Percentiles rank a stretch among this genome's conserved stretches.
phyloP scores from a whole-genome alignment of 2,329 filamentous ascomycete species.

The Cercospora sp. region DNA sequence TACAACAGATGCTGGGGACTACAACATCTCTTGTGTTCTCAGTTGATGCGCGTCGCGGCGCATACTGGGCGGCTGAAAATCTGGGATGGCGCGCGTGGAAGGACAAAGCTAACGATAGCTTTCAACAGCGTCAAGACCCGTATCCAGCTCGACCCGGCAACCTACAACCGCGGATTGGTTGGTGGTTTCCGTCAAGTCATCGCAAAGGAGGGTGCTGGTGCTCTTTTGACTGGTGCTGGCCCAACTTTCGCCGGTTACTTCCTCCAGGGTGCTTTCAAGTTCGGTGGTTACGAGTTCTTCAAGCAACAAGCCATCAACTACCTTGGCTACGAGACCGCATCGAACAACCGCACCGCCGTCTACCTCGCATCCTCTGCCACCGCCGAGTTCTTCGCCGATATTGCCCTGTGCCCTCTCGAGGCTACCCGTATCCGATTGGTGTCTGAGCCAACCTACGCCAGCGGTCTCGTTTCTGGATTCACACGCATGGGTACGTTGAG shows the following conservation, averaged over 20 bases:
- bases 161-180: constrained; percentile 85
- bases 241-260: constrained; percentile 89
- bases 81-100: neutral
- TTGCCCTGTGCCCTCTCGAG: constrained; percentile 88
- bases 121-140: constrained; percentile 81
- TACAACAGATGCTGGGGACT: neutral
- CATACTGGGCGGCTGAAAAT: neutral
- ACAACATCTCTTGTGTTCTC: neutral
- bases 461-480: constrained; percentile 76
- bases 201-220: constrained; percentile 78
- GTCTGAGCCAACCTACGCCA: constrained; percentile 81
- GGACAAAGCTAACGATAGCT: constrained; percentile 24
- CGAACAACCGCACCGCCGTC: constrained; percentile 75
- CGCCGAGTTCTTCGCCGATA: constrained; percentile 66
- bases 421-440: constrained; percentile 92
- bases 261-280: constrained; percentile 91
- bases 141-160: constrained; percentile 87
- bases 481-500: constrained; percentile 62
- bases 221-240: constrained; percentile 81
- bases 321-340: constrained; percentile 74
- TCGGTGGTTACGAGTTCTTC: constrained; percentile 95
- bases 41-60: neutral
- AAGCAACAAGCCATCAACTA: constrained; percentile 85
- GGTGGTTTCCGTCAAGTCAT: constrained; percentile 86
- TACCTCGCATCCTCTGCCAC: constrained; percentile 68